These are phyloP conservation scores for Cordyceps cicadae DNA, from an alignment of 2,329 filamentous ascomycete species.

Conservation along the genomic window DNA sequence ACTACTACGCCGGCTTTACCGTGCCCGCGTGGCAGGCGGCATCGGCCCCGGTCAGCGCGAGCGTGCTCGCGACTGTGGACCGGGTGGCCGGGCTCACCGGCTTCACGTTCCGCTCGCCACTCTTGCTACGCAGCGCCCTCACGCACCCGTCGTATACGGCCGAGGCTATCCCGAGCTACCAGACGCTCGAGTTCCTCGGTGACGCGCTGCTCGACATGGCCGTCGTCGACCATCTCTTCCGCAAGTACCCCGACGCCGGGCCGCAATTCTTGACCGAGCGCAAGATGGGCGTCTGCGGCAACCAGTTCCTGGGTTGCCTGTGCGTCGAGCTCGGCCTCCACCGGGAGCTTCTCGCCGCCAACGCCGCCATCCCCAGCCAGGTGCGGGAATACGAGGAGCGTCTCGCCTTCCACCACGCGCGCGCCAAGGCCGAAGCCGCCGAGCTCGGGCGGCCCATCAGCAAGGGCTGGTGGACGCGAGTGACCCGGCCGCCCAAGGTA, in stretches of 20 bases:
- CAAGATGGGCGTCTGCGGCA: conserved; percentile 99
- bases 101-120: conserved; percentile 63
- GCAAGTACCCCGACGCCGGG: conserved; percentile 66
- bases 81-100: conserved; percentile 51
- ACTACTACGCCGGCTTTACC: conserved; percentile 64
- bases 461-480: conserved; percentile 60
- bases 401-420: conserved; percentile 42
- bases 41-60: conserved; percentile 39
- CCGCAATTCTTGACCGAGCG: conserved; percentile 97
- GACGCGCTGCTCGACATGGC: conserved; percentile 83
- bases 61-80: conserved; percentile 59
- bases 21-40: conserved; percentile 61
- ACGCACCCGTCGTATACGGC: conserved; percentile 79
- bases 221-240: conserved; percentile 75
- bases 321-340: conserved; percentile 73
- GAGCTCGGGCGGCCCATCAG: conserved; percentile 19
- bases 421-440: conserved; percentile 24
- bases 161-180: conserved; percentile 77
- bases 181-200: conserved; percentile 85
- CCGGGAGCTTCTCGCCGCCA: conserved; percentile 56
- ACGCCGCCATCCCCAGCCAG: conserved; percentile 30
- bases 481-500: conserved; percentile 58
- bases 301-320: conserved; percentile 81
- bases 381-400: conserved; percentile 49
- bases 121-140: conserved; percentile 75